Evolutionary conservation across 1,284 basidiomycete species (phyloP).

Genomic region (Phylloporus sp.): DNA sequence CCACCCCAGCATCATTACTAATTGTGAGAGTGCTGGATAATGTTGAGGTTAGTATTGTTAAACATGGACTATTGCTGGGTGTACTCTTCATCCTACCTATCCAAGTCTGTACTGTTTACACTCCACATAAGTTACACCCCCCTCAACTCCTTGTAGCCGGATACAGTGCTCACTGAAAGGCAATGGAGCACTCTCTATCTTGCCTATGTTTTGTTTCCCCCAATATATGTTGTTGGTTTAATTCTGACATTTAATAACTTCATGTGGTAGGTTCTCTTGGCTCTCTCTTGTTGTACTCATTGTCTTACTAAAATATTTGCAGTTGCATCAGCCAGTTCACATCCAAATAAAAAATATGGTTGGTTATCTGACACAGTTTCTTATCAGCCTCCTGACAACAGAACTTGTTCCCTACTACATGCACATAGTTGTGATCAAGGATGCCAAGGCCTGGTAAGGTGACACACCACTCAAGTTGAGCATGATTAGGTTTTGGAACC

Average conservation of each 20-base stretch:
- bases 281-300: neutral
- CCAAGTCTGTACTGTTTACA: slow-evolving; percentile 47
- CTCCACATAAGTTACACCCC: slow-evolving; percentile 7
- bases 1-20: no score
- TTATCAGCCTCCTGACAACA: slow-evolving; percentile 73
- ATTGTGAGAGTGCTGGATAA: no score
- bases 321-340: slow-evolving; percentile 64
- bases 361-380: slow-evolving; percentile 78
- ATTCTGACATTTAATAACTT: slow-evolving; percentile 98
- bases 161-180: slow-evolving; percentile 56
- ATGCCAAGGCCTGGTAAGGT: slow-evolving; percentile 78
- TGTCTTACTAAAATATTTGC: slow-evolving; percentile 4
- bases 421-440: slow-evolving; percentile 98
- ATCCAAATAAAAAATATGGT: slow-evolving; percentile 48
- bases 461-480: slow-evolving; percentile 83
- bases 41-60: slow-evolving; percentile 70
- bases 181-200: slow-evolving; percentile 68
- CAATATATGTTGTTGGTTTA: slow-evolving; percentile 95
- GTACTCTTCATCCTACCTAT: slow-evolving; percentile 45
- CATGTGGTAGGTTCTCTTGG: slow-evolving; percentile 80
- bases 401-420: slow-evolving; percentile 93
- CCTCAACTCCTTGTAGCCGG: slow-evolving; percentile 40
- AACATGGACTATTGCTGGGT: slow-evolving; percentile 94
- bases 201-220: slow-evolving; percentile 87
- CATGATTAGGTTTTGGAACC: slow-evolving; percentile 98